These are phyloP conservation scores for Reticulascus tulasneorum DNA, from an alignment of 2,329 filamentous ascomycete genomes.

Conservation along the genomic window DNA sequence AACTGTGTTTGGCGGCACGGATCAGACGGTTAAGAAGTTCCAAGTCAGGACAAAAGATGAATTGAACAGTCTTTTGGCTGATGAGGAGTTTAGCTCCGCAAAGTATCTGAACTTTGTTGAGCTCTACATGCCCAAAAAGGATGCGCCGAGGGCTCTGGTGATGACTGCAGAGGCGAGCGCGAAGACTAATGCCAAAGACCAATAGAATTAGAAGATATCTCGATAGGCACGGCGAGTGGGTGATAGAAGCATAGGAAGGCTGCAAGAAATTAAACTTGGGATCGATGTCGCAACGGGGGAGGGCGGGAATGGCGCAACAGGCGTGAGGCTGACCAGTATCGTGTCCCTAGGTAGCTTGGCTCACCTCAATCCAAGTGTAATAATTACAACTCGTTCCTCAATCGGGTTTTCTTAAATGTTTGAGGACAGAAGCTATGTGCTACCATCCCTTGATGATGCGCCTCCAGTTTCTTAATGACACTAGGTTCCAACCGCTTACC, in stretches of 20 bases:
- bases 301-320: too few species aligned
- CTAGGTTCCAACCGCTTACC: too few species aligned
- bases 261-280: neutral
- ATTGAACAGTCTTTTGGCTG: conserved; percentile 59
- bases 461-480: too few species aligned
- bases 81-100: conserved; percentile 59
- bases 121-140: conserved; percentile 73
- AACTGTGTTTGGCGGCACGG: conserved; percentile 60
- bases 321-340: too few species aligned
- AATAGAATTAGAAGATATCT: conserved; percentile 17
- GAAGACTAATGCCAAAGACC: conserved; percentile 54
- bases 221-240: too few species aligned
- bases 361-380: too few species aligned
- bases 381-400: too few species aligned
- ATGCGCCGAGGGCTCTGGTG: conserved; percentile 68
- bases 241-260: neutral
- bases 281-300: too few species aligned
- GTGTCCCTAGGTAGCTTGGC: too few species aligned
- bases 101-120: conserved; percentile 68
- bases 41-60: conserved; percentile 66
- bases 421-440: too few species aligned
- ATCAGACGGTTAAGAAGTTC: conserved; percentile 57
- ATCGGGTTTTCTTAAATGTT: too few species aligned
- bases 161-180: conserved; percentile 69
- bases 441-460: too few species aligned